Conservation (phyloP, 139 green algal genomes). For the Chlamydomonas sp. region DNA sequence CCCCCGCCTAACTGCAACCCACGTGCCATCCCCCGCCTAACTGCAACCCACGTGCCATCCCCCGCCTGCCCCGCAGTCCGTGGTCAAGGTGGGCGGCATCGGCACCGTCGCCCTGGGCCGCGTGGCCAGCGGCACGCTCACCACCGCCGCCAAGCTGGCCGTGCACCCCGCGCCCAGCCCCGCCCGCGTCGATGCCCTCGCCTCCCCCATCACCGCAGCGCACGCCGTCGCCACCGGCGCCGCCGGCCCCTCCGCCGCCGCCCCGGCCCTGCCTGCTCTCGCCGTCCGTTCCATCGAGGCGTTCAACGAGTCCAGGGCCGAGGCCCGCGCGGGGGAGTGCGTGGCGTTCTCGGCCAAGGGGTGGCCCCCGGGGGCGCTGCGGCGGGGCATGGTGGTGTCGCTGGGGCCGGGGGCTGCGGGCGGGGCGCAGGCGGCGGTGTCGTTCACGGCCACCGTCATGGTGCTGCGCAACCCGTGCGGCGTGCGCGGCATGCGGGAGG, state of each 20-base stretch:
- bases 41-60: too few species aligned
- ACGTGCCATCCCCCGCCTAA: too few species aligned
- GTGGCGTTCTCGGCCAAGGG: slow-evolving; percentile 86
- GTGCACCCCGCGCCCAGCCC: slow-evolving; percentile 40
- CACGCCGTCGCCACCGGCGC: neutral
- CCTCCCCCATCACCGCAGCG: neutral
- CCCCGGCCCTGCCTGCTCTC: neutral
- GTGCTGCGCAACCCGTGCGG: slow-evolving; percentile 18
- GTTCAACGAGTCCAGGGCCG: slow-evolving; percentile 64
- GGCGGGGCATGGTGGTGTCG: slow-evolving; percentile 70
- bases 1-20: too few species aligned
- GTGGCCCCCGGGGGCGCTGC: slow-evolving; percentile 67
- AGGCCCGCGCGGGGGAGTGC: slow-evolving; percentile 65
- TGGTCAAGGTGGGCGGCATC: slow-evolving; percentile 96
- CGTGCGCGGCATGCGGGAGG: slow-evolving; percentile 55
- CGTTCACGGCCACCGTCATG: slow-evolving; percentile 67
- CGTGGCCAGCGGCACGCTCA: slow-evolving; percentile 75
- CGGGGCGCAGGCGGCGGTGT: slow-evolving; percentile 67
- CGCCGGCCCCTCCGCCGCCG: neutral
- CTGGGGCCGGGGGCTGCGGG: slow-evolving; percentile 81
- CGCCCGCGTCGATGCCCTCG: too few species aligned
- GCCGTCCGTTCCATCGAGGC: neutral
- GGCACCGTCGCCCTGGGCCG: slow-evolving; percentile 90
- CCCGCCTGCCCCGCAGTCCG: slow-evolving; percentile 58
- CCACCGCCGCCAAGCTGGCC: neutral